These are phyloP conservation scores for Aspergillus aculeatinus DNA, from an alignment of 2,329 filamentous ascomycete species.

Conservation along the genomic window DNA sequence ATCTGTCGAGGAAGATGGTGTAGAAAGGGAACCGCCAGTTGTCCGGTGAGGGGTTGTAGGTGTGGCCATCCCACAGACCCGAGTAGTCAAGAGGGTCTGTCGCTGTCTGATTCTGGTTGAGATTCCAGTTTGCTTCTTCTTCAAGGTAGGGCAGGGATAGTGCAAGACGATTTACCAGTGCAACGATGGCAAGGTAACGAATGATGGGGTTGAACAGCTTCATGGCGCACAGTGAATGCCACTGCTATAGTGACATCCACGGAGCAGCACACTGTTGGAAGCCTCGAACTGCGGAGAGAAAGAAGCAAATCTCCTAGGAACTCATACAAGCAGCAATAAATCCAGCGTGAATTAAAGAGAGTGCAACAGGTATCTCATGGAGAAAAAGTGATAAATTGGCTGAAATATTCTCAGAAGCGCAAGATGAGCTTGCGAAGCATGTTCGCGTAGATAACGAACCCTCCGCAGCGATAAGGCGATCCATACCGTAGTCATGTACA, in stretches of 20 bases:
- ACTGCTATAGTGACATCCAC: constrained; percentile 7
- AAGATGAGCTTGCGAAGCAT: neutral
- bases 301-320: neutral
- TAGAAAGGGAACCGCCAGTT: constrained; percentile 67
- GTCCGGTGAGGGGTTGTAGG: constrained; percentile 53
- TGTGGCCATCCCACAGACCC: constrained; percentile 53
- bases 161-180: neutral
- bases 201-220: neutral
- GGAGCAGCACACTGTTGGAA: neutral
- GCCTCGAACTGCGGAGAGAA: neutral
- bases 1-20: constrained; percentile 62
- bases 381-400: neutral
- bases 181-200: neutral
- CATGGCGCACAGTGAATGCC: constrained; percentile 8
- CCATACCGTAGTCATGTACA: neutral
- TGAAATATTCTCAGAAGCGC: neutral
- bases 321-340: neutral
- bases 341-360: neutral
- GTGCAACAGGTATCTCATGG: neutral
- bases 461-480: constrained; percentile 4
- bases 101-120: constrained; percentile 59
- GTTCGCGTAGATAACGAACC: neutral
- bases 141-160: constrained; percentile 1
- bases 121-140: constrained; percentile 50
- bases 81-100: constrained; percentile 57